phyloP scores from a whole-genome alignment of 225 moss, liverwort and hornwort genomes.

The Polytrichum commune region DNA sequence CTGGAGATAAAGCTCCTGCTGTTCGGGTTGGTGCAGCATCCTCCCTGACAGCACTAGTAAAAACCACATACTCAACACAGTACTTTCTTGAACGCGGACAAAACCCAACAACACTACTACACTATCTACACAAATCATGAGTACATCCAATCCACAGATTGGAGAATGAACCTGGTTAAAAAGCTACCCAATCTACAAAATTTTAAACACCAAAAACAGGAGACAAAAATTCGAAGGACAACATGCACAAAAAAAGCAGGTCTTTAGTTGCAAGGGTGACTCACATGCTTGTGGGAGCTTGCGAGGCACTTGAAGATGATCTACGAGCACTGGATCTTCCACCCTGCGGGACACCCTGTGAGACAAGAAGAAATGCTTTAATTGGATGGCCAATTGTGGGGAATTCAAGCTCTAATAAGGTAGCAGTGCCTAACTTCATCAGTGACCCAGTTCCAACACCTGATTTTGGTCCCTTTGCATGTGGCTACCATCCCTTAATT shows the following conservation, averaged over 20 bases:
- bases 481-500: too few relatives aligned
- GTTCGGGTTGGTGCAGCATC: slow-evolving; percentile 47
- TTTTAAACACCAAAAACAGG: too few relatives aligned
- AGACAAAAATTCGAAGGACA: too few relatives aligned
- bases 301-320: slow-evolving; percentile 32
- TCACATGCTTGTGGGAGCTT: slow-evolving; percentile 38
- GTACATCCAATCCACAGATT: neutral
- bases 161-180: too few relatives aligned
- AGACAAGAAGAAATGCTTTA: neutral
- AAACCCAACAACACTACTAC: neutral
- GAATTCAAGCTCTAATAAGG: too few relatives aligned
- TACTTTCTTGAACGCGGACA: neutral
- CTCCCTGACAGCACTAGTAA: slow-evolving; percentile 34
- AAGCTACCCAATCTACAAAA: too few relatives aligned
- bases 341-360: slow-evolving; percentile 23
- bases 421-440: too few relatives aligned
- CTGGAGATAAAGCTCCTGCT: slow-evolving; percentile 45
- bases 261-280: slow-evolving; percentile 9
- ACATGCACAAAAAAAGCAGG: neutral
- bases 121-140: neutral
- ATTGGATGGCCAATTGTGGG: too few relatives aligned
- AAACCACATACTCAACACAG: neutral
- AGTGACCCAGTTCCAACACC: too few relatives aligned
- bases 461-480: too few relatives aligned
- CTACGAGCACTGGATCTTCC: slow-evolving; percentile 43